Evolutionary conservation across 2,329 filamentous ascomycete species (phyloP), one percentile per base, ranked within the genome.

Genomic region (Dactylellina drechsleri): DNA sequence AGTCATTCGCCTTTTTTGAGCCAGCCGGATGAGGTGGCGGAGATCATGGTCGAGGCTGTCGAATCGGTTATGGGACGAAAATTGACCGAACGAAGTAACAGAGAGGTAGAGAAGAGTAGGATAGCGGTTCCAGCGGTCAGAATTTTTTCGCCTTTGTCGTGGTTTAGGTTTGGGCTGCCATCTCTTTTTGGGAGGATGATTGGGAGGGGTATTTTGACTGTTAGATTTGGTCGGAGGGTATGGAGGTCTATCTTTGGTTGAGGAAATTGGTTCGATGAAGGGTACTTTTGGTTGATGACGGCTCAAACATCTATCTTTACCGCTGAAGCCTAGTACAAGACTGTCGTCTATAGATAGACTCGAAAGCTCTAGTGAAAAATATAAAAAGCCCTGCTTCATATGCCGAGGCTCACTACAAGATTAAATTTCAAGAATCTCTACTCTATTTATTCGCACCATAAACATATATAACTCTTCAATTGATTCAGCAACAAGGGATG

Each of bases 1-100:
- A 83, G 84, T 18, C 85, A 86, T 79, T 85, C 83, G 10, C 84
- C 84, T 0, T 84, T 86, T 79, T 68, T 87, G 77, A 86, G 85
- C 78, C 80, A 78, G 76, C 83, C 84, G 0, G 78, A 81, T 1
- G 82, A 83, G 66, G 83, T 83, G 0, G 82, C 79, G 0, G 77
- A 76, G 1, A 79, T 85, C 53, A 77, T 86, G 13, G 0, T 80
- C 10, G 80, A 83, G 60, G 83, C 83, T 66, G 78, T 82, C 13
- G 76, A 53, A 31, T 79, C 80, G 16, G 81, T 83, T 77, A 36
- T 36, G 31, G 31, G 31, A 36, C 31, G 31, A 36, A 36, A 36
- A 5, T 36, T 36, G 6, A 77, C 72, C 76, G 78, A 58, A 13
- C 76, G 53, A 54, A 36, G 18, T 54, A 56, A n/a, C 15, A 31